phyloP scores from a whole-genome alignment of 805 yeast species.

The Torulaspora franciscae region DNA sequence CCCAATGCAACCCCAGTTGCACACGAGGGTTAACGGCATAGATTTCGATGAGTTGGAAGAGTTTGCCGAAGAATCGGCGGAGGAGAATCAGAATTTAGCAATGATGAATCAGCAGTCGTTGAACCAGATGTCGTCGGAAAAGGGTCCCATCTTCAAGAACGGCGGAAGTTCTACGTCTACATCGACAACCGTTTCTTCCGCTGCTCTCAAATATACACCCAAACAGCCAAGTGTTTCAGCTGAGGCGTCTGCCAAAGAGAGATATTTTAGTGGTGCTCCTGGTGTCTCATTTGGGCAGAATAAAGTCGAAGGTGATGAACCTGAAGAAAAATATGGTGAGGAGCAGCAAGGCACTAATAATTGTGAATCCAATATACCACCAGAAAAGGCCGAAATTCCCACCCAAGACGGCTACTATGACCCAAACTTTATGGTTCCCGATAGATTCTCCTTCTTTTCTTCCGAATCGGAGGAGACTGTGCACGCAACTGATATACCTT shows the following conservation, averaged over 20 bases:
- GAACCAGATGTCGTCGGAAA: conserved; percentile 1
- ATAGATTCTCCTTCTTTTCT: conserved; percentile 77
- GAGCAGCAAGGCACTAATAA: not conserved
- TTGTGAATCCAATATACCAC: not conserved
- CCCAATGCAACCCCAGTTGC: conserved; percentile 71
- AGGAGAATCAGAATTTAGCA: conserved; percentile 38
- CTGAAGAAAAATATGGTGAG: conserved; percentile 8
- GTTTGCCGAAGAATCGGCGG: conserved; percentile 57
- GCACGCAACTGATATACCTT: conserved; percentile 83
- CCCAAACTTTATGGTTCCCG: conserved; percentile 45
- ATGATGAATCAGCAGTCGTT: conserved; percentile 15
- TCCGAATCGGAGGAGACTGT: conserved; percentile 80
- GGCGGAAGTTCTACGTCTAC: conserved; percentile 28
- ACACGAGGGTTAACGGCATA: conserved; percentile 63
- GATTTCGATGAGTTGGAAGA: conserved; percentile 90
- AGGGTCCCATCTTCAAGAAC: conserved; percentile 1
- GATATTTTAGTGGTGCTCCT: conserved; percentile 5
- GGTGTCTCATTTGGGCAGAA: conserved; percentile 42
- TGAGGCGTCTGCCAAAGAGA: not conserved
- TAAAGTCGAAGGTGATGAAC: conserved; percentile 32
- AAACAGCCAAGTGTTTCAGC: conserved; percentile 10
- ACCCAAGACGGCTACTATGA: conserved; percentile 1
- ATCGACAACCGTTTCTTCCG: conserved; percentile 39
- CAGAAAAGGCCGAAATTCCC: conserved; percentile 1
- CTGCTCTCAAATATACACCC: conserved; percentile 64